Base-by-base conservation (phyloP, 306 rosid genomes). In the Sesbania bispinosa region DNA sequence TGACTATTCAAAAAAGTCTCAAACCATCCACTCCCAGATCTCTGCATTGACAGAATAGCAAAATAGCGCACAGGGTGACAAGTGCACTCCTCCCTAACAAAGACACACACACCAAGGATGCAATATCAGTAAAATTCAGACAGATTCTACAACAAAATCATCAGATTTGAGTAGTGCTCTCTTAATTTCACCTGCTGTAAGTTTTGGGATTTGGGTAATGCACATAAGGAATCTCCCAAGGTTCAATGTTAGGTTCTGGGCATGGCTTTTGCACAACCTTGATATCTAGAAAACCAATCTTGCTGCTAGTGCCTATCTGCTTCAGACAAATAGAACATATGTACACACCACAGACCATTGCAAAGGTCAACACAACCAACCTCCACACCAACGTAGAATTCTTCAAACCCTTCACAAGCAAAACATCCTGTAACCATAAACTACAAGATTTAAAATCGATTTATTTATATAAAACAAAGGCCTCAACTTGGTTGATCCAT, bases 21-120 rank as follows among this genome's bases (percentile, higher is more conserved):
- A 61, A 95, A 95, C 99, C 99, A 95, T 60, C 99, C 99, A 85
- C 99, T 95, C 62, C 99, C 99, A 35, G 97, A 95, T 84, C 99
- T 89, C 81, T 95, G 99, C 99, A 85, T 89, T 1, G 99, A 95
- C 70, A 91, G 79, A 79, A 95, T 92, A 58, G 96, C 87, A 11
- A 95, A 95, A 84, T 82, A 78, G 46, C 93, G 84, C 66, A 91
- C 97, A 18, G 97, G 97, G 74, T 86, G 85, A 87, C 99, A 91
- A 10, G 87, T 69, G 23, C 99, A 95, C 73, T 88, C 99, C 76
- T 71, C 96, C 96, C 99, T 95, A 73, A 26, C 52, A 77, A 67
- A 16, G 75, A 43, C 20, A 58, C 27, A 69, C 36, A 70, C 67
- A 78, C 29, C 52, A 79, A 6, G 24, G 41, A 76, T 67, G 15